Conservation (phyloP, 495 filamentous ascomycete species). For the Cladorrhinum samala region DNA sequence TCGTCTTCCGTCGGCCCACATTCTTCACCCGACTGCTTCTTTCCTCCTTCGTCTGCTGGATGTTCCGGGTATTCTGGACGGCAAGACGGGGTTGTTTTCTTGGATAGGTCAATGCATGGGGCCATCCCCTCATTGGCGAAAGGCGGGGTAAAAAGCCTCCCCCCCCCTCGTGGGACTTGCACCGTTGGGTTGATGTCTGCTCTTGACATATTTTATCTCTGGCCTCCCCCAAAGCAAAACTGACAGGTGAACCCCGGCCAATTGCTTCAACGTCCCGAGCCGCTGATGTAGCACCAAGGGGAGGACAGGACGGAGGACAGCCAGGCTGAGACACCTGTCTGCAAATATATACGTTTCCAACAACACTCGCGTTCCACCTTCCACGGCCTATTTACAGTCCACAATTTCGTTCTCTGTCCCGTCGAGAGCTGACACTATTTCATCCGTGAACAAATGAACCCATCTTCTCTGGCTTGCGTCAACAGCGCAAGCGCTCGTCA, state of each 20-base stretch:
- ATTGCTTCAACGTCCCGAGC: background rate
- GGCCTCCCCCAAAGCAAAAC: background rate
- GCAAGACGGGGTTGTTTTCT: background rate
- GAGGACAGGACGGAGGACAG: background rate
- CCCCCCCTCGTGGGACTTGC: background rate
- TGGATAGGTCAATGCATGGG: background rate
- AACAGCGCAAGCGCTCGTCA: slow-evolving; percentile 18
- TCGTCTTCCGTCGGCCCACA: background rate
- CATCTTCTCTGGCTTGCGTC: slow-evolving; percentile 13
- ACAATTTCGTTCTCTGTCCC: too few species aligned
- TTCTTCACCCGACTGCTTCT: background rate
- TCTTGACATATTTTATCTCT: background rate
- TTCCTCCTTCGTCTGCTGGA: background rate
- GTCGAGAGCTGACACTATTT: too few species aligned
- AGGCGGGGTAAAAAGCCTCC: background rate
- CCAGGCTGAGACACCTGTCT: background rate
- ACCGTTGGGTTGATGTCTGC: background rate
- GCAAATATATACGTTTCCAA: background rate
- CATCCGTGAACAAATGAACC: slow-evolving; percentile 22
- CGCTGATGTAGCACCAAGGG: background rate
- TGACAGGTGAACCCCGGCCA: background rate
- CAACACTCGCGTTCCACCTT: background rate
- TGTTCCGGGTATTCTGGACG: background rate
- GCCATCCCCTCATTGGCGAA: background rate
- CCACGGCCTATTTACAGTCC: too few species aligned